Base-by-base conservation (phyloP, 2,329 filamentous ascomycete genomes). In the Tolypocladium inflatum region DNA sequence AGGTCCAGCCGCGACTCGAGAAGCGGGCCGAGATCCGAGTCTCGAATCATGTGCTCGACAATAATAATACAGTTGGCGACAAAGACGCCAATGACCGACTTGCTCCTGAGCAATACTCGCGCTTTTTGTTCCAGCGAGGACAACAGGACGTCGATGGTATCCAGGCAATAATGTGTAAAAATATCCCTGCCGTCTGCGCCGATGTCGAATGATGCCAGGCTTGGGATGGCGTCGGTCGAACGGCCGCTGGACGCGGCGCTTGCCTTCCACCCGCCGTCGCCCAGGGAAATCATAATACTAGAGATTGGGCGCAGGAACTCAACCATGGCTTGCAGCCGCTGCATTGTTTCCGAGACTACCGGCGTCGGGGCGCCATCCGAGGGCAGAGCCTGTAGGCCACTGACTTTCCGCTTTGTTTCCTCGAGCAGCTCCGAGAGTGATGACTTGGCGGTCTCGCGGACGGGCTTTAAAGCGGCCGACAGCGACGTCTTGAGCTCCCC, bases 261-360 rank as follows among this genome's bases (percentile, higher is more conserved):
- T 4, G 80, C 78, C 61, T 83, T 85, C 94, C 94, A 99, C 41
- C 93, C 93, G 1, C 92, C 91, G 66, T 97, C 92, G 21, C 94
- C 94, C 11, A 99, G 76, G 0, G 92, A 96, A 35, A 94, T 86
- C 79, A 99, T 86, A 64, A 99, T 90, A 60, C 90, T 93, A 3
- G 90, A 90, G 23, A 99, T 82, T 1, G 94, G 91, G 8, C 86
- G 83, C 26, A 96, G 80, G 71, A 96, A 97, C 57, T 88, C 85
- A 1, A 92, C 89, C 84, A 99, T 89, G 17, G 87, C 87, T 65
- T 94, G 88, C 19, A 99, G 77, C 35, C 92, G 86, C 61, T 86
- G 87, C 86, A 97, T 93, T 4, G 89, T 90, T 68, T 96, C 90
- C 1, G 85, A 80, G 0, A 94, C 90, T 23, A 96, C 76, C 2